These are phyloP conservation scores for Elsinoe ampelina DNA, from an alignment of 2,329 filamentous ascomycete species.

Conservation along the genomic window DNA sequence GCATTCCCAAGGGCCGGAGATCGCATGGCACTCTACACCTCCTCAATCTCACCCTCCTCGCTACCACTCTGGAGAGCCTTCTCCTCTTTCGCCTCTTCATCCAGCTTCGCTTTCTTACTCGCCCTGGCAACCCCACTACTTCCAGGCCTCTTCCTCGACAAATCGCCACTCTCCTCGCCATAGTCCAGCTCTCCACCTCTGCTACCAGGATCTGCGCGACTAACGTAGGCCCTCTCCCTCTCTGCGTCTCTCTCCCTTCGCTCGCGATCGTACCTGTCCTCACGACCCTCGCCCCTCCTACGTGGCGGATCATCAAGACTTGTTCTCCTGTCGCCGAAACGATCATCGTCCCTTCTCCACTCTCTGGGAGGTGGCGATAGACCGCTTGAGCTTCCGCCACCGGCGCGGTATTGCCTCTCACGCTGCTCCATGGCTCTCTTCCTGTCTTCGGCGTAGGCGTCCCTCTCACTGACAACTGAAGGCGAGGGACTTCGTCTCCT, in stretches of 20 bases:
- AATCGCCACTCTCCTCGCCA: slow-evolving; percentile 67
- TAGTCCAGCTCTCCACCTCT: slow-evolving; percentile 86
- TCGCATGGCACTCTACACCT: slow-evolving; percentile 39
- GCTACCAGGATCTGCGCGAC: slow-evolving; percentile 68
- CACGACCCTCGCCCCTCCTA: slow-evolving; percentile 19
- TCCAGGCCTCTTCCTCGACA: slow-evolving; percentile 21
- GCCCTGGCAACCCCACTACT: not conserved
- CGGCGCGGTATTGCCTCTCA: slow-evolving; percentile 78
- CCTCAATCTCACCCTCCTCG: slow-evolving; percentile 96
- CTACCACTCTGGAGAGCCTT: slow-evolving; percentile 70
- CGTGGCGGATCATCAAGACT: slow-evolving; percentile 11
- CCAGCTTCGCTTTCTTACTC: slow-evolving; percentile 13
- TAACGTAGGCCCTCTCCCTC: slow-evolving; percentile 75
- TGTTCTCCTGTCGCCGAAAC: slow-evolving; percentile 17
- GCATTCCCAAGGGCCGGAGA: no score
- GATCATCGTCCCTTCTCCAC: slow-evolving; percentile 19
- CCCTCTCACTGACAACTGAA: slow-evolving; percentile 31
- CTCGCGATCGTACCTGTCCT: slow-evolving; percentile 65
- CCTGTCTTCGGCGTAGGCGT: slow-evolving; percentile 67
- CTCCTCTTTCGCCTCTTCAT: slow-evolving; percentile 39
- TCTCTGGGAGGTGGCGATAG: slow-evolving; percentile 26
- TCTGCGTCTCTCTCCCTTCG: slow-evolving; percentile 82
- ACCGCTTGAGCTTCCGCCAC: slow-evolving; percentile 27
- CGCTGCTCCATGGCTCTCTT: slow-evolving; percentile 88
- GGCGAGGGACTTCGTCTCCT: slow-evolving; percentile 3